Conservation (phyloP, 148 eudicot genomes). For the Nepenthes mirabilis region DNA sequence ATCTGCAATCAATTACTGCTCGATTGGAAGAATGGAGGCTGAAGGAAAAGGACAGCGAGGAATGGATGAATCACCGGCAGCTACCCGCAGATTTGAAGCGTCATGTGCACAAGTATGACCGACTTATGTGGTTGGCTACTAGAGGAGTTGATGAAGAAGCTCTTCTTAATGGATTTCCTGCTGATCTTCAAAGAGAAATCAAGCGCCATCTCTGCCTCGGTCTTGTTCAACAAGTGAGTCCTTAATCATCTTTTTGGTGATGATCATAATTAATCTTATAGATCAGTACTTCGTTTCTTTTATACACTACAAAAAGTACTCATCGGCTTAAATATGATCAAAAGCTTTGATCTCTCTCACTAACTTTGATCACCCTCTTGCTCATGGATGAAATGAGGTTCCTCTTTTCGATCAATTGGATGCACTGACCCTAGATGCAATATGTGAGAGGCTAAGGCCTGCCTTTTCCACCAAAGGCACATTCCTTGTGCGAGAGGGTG, state of each 20-base stretch:
- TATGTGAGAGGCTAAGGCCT: slow-evolving; percentile 14
- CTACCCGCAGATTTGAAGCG: slow-evolving; percentile 47
- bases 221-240: slow-evolving; percentile 53
- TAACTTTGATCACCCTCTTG: not conserved
- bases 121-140: slow-evolving; percentile 54
- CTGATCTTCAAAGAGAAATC: slow-evolving; percentile 59
- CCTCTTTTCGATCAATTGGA: slow-evolving; percentile 52
- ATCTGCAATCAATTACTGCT: slow-evolving; percentile 42
- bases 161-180: slow-evolving; percentile 41
- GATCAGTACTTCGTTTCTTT: not conserved
- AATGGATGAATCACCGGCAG: slow-evolving; percentile 70
- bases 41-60: slow-evolving; percentile 44
- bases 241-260: not conserved
- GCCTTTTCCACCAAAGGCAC: slow-evolving; percentile 10
- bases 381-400: slow-evolving; percentile 20
- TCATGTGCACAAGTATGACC: slow-evolving; percentile 41
- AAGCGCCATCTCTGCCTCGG: slow-evolving; percentile 61
- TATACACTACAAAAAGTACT: not conserved
- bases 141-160: slow-evolving; percentile 57
- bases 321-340: not conserved
- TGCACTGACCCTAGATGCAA: slow-evolving; percentile 8
- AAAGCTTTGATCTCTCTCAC: not conserved
- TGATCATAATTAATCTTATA: not conserved
- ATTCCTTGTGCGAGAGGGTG: slow-evolving; percentile 13
- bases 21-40: slow-evolving; percentile 66